Evolutionary conservation across 2,329 filamentous ascomycete genomes (phyloP).

Genomic region (Penicillium sp.): DNA sequence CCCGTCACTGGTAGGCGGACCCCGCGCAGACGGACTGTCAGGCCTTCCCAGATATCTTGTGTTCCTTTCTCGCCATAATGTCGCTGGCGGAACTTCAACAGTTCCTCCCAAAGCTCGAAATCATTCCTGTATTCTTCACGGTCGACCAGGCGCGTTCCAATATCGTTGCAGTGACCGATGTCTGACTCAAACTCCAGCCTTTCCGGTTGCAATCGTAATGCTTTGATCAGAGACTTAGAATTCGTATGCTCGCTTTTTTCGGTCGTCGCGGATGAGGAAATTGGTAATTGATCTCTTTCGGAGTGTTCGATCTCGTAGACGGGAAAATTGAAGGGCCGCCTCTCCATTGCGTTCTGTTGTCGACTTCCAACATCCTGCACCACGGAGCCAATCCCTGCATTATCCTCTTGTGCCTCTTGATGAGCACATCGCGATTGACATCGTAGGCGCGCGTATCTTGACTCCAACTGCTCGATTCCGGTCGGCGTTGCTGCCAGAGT

Average conservation of each 20-base stretch:
- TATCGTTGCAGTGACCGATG: conserved; percentile 37
- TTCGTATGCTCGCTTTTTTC: not conserved
- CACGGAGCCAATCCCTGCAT: not conserved
- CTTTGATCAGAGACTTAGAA: conserved; percentile 12
- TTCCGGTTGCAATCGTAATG: conserved; percentile 34
- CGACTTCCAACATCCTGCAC: not conserved
- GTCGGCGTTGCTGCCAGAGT: conserved; percentile 32
- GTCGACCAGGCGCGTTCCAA: conserved; percentile 45
- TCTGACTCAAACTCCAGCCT: conserved; percentile 47
- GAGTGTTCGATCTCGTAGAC: conserved; percentile 33
- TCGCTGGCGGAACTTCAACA: conserved; percentile 48
- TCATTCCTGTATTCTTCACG: conserved; percentile 33
- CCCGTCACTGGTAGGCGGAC: conserved; percentile 41
- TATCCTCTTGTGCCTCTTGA: conserved; percentile 9
- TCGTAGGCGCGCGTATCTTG: conserved; percentile 30
- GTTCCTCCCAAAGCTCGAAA: conserved; percentile 48
- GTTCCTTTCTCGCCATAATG: conserved; percentile 47
- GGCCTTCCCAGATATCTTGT: conserved; percentile 44
- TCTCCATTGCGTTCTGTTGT: conserved; percentile 5
- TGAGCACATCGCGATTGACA: conserved; percentile 29
- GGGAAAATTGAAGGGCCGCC: conserved; percentile 24
- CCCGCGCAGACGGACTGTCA: conserved; percentile 34
- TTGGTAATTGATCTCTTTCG: conserved; percentile 3
- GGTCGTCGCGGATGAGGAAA: conserved; percentile 1
- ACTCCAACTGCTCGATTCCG: conserved; percentile 38